Base-by-base conservation (phyloP, 2,329 filamentous ascomycete species). In the Paraphaeosphaeria sporulosa region DNA sequence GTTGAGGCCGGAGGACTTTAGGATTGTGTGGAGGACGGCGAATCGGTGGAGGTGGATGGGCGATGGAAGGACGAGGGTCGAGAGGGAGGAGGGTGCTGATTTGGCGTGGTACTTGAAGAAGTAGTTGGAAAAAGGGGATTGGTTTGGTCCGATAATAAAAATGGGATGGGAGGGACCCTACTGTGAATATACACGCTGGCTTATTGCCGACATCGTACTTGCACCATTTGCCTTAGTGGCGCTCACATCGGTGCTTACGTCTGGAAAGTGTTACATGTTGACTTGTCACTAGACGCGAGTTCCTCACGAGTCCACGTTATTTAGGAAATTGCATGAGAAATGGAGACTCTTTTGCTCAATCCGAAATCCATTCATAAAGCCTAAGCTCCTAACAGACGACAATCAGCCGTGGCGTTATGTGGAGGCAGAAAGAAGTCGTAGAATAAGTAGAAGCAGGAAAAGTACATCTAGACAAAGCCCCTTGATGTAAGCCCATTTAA, bases 1-100 rank as follows among this genome's bases (percentile, higher is more conserved):
- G 32, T 8, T 61, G 23, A 44, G 59, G 13, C 36, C 47, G 17
- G 56, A 62, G 52, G 56, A 59, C 43, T 56, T 59, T n/a, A 27
- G 17, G 8, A 56, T 57, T 34, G 43, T 46, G 43, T 58, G 34
- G 17, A 54, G 48, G 49, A 60, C 54, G 7, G 36, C 36, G 49
- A 60, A 60, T 53, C 19, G 55, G 46, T 63, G 40, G n/a, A 21
- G 55, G 58, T 60, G 54, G 49, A 51, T 63, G 58, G 58, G 55
- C n/a, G 58, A 55, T 58, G 61, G 58, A 34, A 47, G 30, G 42
- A 54, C 55, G 44, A 48, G 10, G 38, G 38, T 60, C 13, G 61
- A 60, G 49, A 50, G 49, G 4, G 25, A 21, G 36, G 15, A 38
- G n/a, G 61, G 54, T 1, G 53, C 43, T 27, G 61, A 58, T 60